Conservation (phyloP, 2,329 filamentous ascomycete genomes). For the Colletotrichum tropicicola region DNA sequence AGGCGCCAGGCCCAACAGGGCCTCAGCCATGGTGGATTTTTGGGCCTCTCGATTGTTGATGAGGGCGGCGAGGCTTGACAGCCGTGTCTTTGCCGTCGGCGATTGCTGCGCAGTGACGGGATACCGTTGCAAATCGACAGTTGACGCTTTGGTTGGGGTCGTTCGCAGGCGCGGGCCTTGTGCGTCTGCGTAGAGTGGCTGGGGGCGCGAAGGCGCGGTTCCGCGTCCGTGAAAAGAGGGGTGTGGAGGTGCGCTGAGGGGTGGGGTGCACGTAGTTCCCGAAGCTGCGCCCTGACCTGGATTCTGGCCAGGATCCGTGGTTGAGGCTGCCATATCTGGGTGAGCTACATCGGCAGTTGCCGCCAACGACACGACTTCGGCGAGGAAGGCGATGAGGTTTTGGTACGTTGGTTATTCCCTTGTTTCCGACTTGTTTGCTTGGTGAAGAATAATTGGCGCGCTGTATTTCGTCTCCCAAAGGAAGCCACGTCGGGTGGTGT, state of each 20-base stretch:
- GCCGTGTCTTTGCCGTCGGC: conserved; percentile 16
- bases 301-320: too few species aligned
- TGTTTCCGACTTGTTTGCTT: too few species aligned
- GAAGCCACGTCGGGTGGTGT: too few species aligned
- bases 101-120: conserved; percentile 21
- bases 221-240: neutral
- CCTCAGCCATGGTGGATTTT: conserved; percentile 34
- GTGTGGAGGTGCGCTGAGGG: neutral
- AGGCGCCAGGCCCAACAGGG: conserved; percentile 34
- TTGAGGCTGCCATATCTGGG: too few species aligned
- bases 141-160: conserved; percentile 10
- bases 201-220: neutral
- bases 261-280: conserved; percentile 6
- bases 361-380: too few species aligned
- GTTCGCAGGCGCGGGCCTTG: neutral
- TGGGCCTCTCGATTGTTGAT: neutral
- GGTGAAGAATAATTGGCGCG: too few species aligned
- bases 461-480: too few species aligned
- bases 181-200: neutral
- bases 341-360: too few species aligned
- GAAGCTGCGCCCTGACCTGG: too few species aligned
- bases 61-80: neutral
- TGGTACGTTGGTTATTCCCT: too few species aligned
- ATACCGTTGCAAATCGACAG: neutral
- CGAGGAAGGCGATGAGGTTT: too few species aligned